Evolutionary conservation across 2,329 filamentous ascomycete genomes (phyloP).

Genomic region (Bisporella sp.): DNA sequence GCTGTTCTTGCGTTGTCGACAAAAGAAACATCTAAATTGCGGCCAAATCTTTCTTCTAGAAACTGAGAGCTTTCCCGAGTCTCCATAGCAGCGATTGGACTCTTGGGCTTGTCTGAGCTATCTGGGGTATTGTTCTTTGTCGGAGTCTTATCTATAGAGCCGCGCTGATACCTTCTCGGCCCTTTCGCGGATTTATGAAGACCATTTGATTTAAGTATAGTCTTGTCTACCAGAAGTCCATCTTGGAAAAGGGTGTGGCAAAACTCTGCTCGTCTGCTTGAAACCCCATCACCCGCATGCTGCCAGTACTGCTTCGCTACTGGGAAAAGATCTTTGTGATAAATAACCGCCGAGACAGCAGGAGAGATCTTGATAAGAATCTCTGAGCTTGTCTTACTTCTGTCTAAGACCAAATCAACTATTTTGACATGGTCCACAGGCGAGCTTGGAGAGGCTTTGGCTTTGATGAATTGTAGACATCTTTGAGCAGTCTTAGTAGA

Average conservation of each 20-base stretch:
- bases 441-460: constrained; percentile 41
- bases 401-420: constrained; percentile 58
- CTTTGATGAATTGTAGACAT: constrained; percentile 67
- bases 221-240: constrained; percentile 50
- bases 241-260: constrained; percentile 70
- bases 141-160: constrained; percentile 37
- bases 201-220: constrained; percentile 19
- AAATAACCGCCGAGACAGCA: constrained; percentile 64
- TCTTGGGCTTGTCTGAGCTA: background rate
- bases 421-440: constrained; percentile 43
- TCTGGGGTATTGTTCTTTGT: constrained; percentile 8
- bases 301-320: constrained; percentile 96
- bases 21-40: constrained; percentile 77
- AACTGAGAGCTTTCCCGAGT: constrained; percentile 66
- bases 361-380: constrained; percentile 50
- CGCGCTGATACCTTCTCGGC: constrained; percentile 72
- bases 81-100: constrained; percentile 13
- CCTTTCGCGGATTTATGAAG: constrained; percentile 46
- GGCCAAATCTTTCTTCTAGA: constrained; percentile 88
- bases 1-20: constrained; percentile 79
- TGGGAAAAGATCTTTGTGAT: constrained; percentile 57
- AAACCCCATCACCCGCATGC: constrained; percentile 87
- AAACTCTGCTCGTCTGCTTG: constrained; percentile 86
- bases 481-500: constrained; percentile 61
- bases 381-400: constrained; percentile 42